phyloP scores from a whole-genome alignment of 2,329 filamentous ascomycete genomes.

The Incumbomyces delicatus region DNA sequence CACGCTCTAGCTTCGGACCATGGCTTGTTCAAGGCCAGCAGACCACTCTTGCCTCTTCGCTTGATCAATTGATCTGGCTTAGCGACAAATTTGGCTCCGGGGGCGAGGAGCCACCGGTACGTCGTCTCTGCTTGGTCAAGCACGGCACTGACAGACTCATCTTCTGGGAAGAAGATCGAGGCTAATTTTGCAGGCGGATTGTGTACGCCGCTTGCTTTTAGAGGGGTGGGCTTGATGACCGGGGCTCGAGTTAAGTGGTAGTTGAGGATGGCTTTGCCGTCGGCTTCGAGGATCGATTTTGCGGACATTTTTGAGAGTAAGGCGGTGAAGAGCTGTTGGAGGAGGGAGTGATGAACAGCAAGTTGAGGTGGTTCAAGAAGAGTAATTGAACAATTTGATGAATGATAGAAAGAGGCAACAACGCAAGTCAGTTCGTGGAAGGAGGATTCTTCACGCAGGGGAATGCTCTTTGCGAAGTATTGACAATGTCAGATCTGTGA shows the following conservation, averaged over 20 bases:
- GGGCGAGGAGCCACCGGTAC: conserved; percentile 86
- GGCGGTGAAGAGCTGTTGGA: conserved; percentile 16
- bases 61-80: conserved; percentile 99
- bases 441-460: neutral
- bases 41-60: conserved; percentile 96
- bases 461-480: conserved; percentile 2
- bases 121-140: conserved; percentile 92
- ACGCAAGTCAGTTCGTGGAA: neutral
- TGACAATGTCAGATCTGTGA: conserved; percentile 3
- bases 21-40: conserved; percentile 91
- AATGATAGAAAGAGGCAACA: conserved; percentile 2
- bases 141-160: conserved; percentile 69
- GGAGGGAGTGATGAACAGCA: conserved; percentile 15
- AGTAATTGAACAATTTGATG: neutral
- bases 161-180: conserved; percentile 85
- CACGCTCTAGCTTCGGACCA: conserved; percentile 91
- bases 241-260: conserved; percentile 98
- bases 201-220: conserved; percentile 73
- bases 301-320: conserved; percentile 61
- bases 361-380: conserved; percentile 8
- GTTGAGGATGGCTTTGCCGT: conserved; percentile 99
- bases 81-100: conserved; percentile 85
- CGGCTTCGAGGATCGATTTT: conserved; percentile 96
- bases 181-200: conserved; percentile 87
- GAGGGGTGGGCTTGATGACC: conserved; percentile 95